A percentile compares a stretch with the other conserved stretches of the same genome.
phyloP scores from a whole-genome alignment of 2,329 filamentous ascomycete species.

The Phyllosticta paracitricarpa region DNA sequence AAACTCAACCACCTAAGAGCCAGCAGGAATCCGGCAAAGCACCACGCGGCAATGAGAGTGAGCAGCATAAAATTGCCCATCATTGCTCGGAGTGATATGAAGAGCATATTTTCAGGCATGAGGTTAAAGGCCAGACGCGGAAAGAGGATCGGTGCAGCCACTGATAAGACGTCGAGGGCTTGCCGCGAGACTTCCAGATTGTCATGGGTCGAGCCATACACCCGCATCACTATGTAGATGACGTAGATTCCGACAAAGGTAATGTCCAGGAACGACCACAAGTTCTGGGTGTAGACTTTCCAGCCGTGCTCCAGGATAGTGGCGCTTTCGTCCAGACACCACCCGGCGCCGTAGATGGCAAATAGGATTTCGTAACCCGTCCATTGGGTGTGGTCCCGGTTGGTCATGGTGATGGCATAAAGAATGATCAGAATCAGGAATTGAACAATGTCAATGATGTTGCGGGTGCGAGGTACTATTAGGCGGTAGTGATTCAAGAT shows the following conservation, averaged over 20 bases:
- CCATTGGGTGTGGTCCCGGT: slow-evolving; percentile 49
- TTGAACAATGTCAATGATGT: slow-evolving; percentile 63
- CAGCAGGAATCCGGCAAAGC: slow-evolving; percentile 71
- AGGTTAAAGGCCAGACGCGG: slow-evolving; percentile 74
- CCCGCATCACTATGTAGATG: slow-evolving; percentile 56
- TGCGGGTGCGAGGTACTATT: slow-evolving; percentile 69
- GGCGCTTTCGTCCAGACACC: slow-evolving; percentile 68
- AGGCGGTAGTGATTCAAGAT: slow-evolving; percentile 77
- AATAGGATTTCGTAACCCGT: slow-evolving; percentile 56
- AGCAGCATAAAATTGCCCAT: slow-evolving; percentile 76
- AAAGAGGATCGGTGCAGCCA: slow-evolving; percentile 67
- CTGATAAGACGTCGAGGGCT: slow-evolving; percentile 67
- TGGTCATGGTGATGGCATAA: slow-evolving; percentile 63
- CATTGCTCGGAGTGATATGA: slow-evolving; percentile 73
- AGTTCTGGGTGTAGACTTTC: slow-evolving; percentile 77
- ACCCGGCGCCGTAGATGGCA: slow-evolving; percentile 64
- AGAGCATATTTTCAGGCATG: slow-evolving; percentile 74
- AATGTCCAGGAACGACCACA: slow-evolving; percentile 82
- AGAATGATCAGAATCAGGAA: slow-evolving; percentile 60
- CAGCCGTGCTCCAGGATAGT: slow-evolving; percentile 67
- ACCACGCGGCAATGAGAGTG: slow-evolving; percentile 68
- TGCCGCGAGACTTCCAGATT: slow-evolving; percentile 47
- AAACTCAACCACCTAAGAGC: slow-evolving; percentile 66
- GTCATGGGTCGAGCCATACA: slow-evolving; percentile 50
- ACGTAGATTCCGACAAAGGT: slow-evolving; percentile 64